Evolutionary conservation across 1,284 basidiomycete genomes (phyloP), one percentile per base, ranked within the genome.

Genomic region (Apiotrichum montevideense): DNA sequence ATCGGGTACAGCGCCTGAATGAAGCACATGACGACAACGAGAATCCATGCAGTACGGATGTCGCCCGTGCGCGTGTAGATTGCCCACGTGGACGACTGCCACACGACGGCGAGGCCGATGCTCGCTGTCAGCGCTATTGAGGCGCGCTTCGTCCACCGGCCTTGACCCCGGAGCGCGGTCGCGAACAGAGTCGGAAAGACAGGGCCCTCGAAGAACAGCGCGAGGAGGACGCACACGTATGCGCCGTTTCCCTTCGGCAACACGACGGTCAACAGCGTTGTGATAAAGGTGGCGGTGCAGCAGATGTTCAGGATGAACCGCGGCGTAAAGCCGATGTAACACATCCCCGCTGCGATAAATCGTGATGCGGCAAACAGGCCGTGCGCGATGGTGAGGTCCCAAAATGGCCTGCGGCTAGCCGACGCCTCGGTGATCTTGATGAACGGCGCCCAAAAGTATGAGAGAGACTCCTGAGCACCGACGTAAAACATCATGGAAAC

Each of bases 101-200:
- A 70, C 6, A 58, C n/a, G 33, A 69, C 55, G 0, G 67, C 65
- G 13, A 66, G 67, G 9, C 57, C 37, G 8, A 39, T 39, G 13
- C 37, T 39, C 13, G 37, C 37, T 4, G 37, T 39, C 9, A 39
- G 37, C 13, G 13, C 62, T 4, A 73, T 69, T 1, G 69, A 62
- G 51, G 65, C 67, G 1, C 64, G 66, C 58, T 73, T 74, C 5
- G 71, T 73, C 41, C 67, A 58, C 44, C 61, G 57, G 6, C 75
- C 75, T 52, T 72, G 70, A 13, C 66, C 63, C 1, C 75, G 68
- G 1, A 74, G 53, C 1, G 64, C 66, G 34, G 72, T 73, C 32
- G 75, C 73, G 64, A 71, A 75, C 5, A 77, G 33, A 0, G 68
- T 66, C 6, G 75, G 75, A 62, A 77, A 75, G 33, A 75, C 71